Evolutionary conservation across 208 protist species (phyloP), one percentile per base, ranked within the genome.

Genomic region (Angomonas ambiguus): DNA sequence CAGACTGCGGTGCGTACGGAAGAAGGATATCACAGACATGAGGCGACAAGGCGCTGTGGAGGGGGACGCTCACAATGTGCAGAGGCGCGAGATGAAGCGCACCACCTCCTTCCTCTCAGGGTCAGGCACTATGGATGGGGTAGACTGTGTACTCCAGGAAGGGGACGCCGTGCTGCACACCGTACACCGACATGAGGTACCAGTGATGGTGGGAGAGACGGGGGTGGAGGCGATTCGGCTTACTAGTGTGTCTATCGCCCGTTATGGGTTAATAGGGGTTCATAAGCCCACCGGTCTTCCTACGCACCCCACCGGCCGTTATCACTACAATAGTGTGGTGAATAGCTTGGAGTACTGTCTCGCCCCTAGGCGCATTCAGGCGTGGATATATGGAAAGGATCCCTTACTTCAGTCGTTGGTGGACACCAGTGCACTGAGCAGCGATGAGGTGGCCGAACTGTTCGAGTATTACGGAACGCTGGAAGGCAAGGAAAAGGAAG

Each of bases 141-240:
- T 22, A 4, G 3, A 75, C 30, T 57, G 71, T 16, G 51, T 83
- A 20, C 51, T 97, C 18, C 66, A 74, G 51, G 69, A 92, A 25
- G 85, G 91, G 24, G 91, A 98, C 67, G 49, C 85, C 5, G 80
- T 98, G 2, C 58, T 82, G 11, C 96, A 98, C 72, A 81, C 74
- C 0, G 76, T 98, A 6, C 97, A 98, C 68, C 88, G 95, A 16
- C 97, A 98, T 68, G 97, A 98, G 67, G 82, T 97, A 4, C 94
- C 95, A 0, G 83, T 98, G 0, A 53, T 65, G 3, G 75, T 94
- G 11, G 92, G 95, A 16, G 22, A 73, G 0, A 67, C 64, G 18
- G 88, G 85, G 22, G 61, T 80, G 0, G 88, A 87, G 49, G 69
- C 85, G 2, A 69, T 91, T 35, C 33, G 62, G 27, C 51, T 92